These are phyloP conservation scores for Scleroderma citrinum DNA, from an alignment of 768 basidiomycete species.

Conservation along the genomic window DNA sequence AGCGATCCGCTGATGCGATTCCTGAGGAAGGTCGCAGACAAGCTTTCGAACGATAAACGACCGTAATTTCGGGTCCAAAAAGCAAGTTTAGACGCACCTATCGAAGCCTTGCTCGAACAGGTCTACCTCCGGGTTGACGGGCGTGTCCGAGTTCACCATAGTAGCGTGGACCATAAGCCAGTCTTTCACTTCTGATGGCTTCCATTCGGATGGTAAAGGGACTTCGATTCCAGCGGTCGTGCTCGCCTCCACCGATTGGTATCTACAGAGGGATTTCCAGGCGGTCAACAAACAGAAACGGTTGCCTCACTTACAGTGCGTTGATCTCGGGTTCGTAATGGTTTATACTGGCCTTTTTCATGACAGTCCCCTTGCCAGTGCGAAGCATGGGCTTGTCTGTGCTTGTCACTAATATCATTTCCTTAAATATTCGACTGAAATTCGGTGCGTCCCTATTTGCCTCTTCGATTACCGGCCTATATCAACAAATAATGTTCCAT, in stretches of 20 bases:
- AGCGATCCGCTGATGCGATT: constrained; percentile 34
- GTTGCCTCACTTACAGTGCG: constrained; percentile 28
- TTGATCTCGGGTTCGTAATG: constrained; percentile 43
- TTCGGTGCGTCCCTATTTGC: constrained; percentile 36
- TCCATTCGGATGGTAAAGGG: constrained; percentile 23
- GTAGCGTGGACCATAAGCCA: constrained; percentile 24
- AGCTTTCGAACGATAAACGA: constrained; percentile 11
- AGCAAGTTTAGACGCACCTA: constrained; percentile 19
- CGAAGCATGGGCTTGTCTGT: constrained; percentile 39
- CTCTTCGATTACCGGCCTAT: constrained; percentile 32
- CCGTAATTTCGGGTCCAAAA: not conserved
- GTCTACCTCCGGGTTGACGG: constrained; percentile 9
- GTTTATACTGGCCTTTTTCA: constrained; percentile 33
- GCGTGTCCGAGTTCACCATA: constrained; percentile 7
- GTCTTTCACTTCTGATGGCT: constrained; percentile 10
- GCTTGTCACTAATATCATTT: constrained; percentile 44
- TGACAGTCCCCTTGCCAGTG: constrained; percentile 42
- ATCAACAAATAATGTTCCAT: not conserved
- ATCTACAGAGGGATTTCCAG: constrained; percentile 12
- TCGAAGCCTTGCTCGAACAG: constrained; percentile 33
- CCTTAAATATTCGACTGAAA: constrained; percentile 43
- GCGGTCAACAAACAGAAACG: not conserved
- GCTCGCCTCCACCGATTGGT: constrained; percentile 22
- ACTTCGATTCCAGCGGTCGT: constrained; percentile 14
- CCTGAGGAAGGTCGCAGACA: constrained; percentile 34